Percentiles rank a stretch among this genome's conserved stretches.
Evolutionary conservation across 768 basidiomycete species (phyloP).

Genomic region (Boletellus ananiceps): DNA sequence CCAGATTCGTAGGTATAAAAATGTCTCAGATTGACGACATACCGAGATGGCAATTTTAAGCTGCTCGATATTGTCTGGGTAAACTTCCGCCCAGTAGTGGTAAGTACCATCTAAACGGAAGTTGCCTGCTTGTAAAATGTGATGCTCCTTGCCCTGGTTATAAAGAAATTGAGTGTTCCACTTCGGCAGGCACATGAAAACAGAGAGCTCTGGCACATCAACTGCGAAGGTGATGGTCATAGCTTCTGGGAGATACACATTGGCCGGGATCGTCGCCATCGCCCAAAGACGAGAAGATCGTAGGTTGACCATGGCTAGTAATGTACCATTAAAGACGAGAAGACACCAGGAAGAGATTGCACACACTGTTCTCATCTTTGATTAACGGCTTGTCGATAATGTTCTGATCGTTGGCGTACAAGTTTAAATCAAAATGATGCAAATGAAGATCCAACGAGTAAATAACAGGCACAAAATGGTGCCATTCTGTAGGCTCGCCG

Average conservation of each 20-base stretch:
- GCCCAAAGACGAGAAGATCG: conserved; percentile 54
- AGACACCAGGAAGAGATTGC: neutral
- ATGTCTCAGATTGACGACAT: neutral
- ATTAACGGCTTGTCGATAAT: conserved; percentile 87
- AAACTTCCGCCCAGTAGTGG: conserved; percentile 63
- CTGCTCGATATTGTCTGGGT: conserved; percentile 72
- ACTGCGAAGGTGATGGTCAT: conserved; percentile 63
- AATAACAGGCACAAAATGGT: conserved; percentile 78
- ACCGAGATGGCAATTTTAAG: conserved; percentile 66
- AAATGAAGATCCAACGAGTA: conserved; percentile 71
- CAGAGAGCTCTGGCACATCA: conserved; percentile 51
- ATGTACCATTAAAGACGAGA: neutral
- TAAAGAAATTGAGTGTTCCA: conserved; percentile 87
- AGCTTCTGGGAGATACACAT: conserved; percentile 66
- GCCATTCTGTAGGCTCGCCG: conserved; percentile 74
- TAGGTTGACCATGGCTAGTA: conserved; percentile 66
- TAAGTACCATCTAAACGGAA: conserved; percentile 67
- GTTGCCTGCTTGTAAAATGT: conserved; percentile 54
- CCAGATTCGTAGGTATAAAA: neutral
- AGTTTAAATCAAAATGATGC: conserved; percentile 69
- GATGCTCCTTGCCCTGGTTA: conserved; percentile 52
- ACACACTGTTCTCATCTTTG: conserved; percentile 78
- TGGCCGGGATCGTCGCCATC: conserved; percentile 57
- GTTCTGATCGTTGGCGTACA: conserved; percentile 94
- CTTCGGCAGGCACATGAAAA: conserved; percentile 68